Percentiles rank a stretch among this genome's conserved stretches.
These are phyloP conservation scores for Gossypium lobatum DNA, from an alignment of 441 rosid species.

Conservation along the genomic window DNA sequence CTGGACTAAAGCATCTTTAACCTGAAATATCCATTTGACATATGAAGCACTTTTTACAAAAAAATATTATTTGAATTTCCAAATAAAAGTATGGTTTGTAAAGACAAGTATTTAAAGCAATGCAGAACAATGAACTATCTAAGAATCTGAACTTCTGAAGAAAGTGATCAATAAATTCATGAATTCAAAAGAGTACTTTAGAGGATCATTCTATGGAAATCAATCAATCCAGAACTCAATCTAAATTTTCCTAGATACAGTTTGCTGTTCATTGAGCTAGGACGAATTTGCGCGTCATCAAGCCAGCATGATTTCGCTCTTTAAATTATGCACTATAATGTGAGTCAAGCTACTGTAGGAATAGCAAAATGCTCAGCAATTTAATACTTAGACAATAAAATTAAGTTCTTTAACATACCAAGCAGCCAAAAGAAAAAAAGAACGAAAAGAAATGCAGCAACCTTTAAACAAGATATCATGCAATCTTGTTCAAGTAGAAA, in stretches of 20 bases:
- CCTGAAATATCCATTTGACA: conserved; percentile 38
- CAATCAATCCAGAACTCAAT: neutral
- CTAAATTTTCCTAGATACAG: neutral
- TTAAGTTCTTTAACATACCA: neutral
- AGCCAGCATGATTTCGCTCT: neutral
- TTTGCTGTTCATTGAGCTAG: neutral
- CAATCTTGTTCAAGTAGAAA: neutral
- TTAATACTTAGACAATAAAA: neutral
- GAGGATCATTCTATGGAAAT: neutral
- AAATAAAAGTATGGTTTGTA: neutral
- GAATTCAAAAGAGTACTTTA: neutral
- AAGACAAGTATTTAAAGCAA: neutral
- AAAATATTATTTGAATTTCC: neutral
- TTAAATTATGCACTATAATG: neutral
- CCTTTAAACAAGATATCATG: neutral
- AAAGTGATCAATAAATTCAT: neutral
- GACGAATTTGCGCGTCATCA: neutral
- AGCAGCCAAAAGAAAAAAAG: neutral
- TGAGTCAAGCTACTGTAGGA: neutral
- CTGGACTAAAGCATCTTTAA: conserved; percentile 75
- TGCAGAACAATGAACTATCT: neutral
- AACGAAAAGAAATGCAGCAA: neutral
- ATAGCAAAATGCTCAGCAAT: neutral
- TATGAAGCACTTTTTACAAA: neutral
- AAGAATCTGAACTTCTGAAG: neutral